Evolutionary conservation across 441 rosid genomes (phyloP).

Genomic region (Melastoma candidum): DNA sequence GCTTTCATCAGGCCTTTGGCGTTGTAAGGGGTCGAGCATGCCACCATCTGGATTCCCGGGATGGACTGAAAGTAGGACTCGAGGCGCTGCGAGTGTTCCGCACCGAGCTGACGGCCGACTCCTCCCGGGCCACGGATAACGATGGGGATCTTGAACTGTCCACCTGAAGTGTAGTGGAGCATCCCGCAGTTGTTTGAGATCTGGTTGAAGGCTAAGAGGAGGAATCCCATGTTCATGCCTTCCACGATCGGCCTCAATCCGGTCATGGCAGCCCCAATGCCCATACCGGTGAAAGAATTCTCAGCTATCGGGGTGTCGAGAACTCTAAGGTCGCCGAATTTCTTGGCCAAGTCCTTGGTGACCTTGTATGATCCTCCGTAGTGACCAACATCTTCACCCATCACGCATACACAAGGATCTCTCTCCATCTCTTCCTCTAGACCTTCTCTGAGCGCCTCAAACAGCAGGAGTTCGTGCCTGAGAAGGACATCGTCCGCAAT

Average conservation of each 20-base stretch:
- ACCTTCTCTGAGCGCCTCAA: conserved; percentile 91
- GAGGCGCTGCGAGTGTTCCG: conserved; percentile 92
- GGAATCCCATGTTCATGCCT: conserved; percentile 99
- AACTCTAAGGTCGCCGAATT: conserved; percentile 91
- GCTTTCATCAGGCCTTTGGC: conserved; percentile 99
- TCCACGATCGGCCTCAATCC: conserved; percentile 85
- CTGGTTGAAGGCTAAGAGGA: conserved; percentile 95
- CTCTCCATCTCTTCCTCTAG: conserved; percentile 99
- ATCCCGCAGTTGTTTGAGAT: conserved; percentile 98
- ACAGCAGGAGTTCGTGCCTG: conserved; percentile 86
- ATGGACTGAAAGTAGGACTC: conserved; percentile 96
- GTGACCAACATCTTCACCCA: conserved; percentile 99
- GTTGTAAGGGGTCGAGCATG: conserved; percentile 94
- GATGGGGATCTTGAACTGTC: conserved; percentile 81
- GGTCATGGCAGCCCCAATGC: conserved; percentile 96
- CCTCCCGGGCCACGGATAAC: conserved; percentile 99
- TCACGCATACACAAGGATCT: conserved; percentile 74
- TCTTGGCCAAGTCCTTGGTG: conserved; percentile 63
- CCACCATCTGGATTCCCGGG: conserved; percentile 99
- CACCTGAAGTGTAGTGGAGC: conserved; percentile 99
- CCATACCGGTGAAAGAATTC: conserved; percentile 98
- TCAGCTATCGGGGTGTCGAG: conserved; percentile 98
- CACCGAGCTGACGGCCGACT: conserved; percentile 93
- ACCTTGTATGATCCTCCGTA: conserved; percentile 99
- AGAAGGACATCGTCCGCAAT: background rate